Percentiles rank a stretch among this genome's conserved stretches.
These are phyloP conservation scores for Eutrema yunnanense DNA, from an alignment of 345 rosid species.

Conservation along the genomic window DNA sequence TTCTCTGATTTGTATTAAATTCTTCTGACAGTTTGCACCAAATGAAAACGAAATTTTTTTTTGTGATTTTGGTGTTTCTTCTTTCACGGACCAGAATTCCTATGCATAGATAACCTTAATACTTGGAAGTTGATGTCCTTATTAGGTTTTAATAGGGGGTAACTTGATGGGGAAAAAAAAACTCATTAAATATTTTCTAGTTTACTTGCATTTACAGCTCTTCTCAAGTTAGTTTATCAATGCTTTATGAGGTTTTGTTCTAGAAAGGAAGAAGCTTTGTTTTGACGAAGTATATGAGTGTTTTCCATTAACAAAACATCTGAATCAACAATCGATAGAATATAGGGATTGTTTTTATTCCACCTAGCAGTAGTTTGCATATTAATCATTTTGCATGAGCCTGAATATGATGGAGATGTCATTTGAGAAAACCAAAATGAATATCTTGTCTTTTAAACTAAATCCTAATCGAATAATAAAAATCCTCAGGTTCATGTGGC, in stretches of 20 bases:
- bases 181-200: neutral
- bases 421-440: neutral
- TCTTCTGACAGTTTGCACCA: neutral
- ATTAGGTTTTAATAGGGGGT: neutral
- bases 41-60: neutral
- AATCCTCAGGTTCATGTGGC: constrained; percentile 62
- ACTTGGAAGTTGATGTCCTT: neutral
- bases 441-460: neutral
- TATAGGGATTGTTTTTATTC: neutral
- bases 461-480: neutral
- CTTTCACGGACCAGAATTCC: neutral
- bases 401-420: neutral
- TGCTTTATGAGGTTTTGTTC: neutral
- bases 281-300: neutral
- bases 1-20: neutral
- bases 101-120: neutral
- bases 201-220: neutral
- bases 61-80: neutral
- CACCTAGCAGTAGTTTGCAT: neutral
- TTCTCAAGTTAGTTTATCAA: neutral
- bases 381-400: neutral
- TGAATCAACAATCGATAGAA: neutral
- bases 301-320: neutral
- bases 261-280: neutral
- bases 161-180: neutral